Conservation (phyloP, 208 protist genomes). For the Naegleria fowleri region DNA sequence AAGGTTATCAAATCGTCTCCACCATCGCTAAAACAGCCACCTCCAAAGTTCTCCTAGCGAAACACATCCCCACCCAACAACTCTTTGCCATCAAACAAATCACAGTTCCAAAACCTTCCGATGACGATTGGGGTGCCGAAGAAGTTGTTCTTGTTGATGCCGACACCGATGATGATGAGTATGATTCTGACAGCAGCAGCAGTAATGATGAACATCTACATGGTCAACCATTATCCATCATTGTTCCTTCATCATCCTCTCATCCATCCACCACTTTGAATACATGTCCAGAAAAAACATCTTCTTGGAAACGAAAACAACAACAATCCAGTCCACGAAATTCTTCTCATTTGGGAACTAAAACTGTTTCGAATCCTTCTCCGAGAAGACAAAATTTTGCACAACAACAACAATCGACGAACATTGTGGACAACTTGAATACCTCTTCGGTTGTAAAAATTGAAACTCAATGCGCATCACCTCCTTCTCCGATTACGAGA, state of each 20-base stretch:
- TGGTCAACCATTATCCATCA: background rate
- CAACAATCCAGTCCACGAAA: too few species aligned
- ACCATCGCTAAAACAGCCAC: background rate
- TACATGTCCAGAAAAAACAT: background rate
- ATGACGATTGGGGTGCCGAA: background rate
- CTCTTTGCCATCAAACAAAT: background rate
- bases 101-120: background rate
- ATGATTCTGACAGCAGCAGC: background rate
- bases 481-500: too few species aligned
- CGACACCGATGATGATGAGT: background rate
- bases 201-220: background rate
- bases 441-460: too few species aligned
- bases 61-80: background rate
- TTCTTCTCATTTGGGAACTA: too few species aligned
- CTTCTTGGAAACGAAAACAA: background rate
- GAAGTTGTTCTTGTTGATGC: background rate
- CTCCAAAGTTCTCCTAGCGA: background rate
- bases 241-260: too few species aligned
- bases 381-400: too few species aligned
- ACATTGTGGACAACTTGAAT: too few species aligned
- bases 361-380: too few species aligned
- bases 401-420: too few species aligned
- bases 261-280: background rate
- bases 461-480: too few species aligned
- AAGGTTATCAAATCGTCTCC: background rate